These are phyloP conservation scores for Zymoseptoria ardabiliae DNA, from an alignment of 2,329 filamentous ascomycete genomes.

Conservation along the genomic window DNA sequence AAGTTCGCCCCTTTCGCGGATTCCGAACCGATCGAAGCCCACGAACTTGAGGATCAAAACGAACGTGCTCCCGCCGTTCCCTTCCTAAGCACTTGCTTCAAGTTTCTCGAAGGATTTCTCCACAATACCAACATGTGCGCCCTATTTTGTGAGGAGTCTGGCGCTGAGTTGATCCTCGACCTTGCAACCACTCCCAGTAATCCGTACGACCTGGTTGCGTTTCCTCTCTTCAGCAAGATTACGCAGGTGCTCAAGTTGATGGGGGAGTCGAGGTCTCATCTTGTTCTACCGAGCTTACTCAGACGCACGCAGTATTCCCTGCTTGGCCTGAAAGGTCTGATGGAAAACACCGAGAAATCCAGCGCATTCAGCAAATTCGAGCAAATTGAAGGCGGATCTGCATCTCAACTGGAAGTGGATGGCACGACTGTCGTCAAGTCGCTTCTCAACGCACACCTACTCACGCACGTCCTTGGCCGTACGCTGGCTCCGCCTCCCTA, in stretches of 20 bases:
- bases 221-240: conserved; percentile 60
- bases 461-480: conserved; percentile 61
- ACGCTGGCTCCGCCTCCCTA: conserved; percentile 23
- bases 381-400: conserved; percentile 24
- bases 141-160: conserved; percentile 69
- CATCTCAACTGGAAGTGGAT: conserved; percentile 32
- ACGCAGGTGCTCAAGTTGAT: conserved; percentile 68
- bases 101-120: conserved; percentile 72
- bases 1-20: conserved; percentile 1
- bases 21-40: conserved; percentile 10
- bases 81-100: conserved; percentile 68
- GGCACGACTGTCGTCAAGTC: conserved; percentile 76
- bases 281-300: conserved; percentile 75
- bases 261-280: conserved; percentile 70
- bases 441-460: conserved; percentile 66
- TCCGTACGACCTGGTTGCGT: conserved; percentile 63
- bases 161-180: conserved; percentile 76
- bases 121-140: conserved; percentile 65
- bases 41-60: conserved; percentile 37
- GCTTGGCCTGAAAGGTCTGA: conserved; percentile 59
- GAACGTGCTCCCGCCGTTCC: conserved; percentile 22
- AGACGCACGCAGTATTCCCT: conserved; percentile 64
- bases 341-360: conserved; percentile 31
- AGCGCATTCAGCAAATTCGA: conserved; percentile 15
- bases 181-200: conserved; percentile 76